A percentile compares a stretch with the other conserved stretches of the same genome.
phyloP scores from a whole-genome alignment of 2,329 filamentous ascomycete genomes.

The Fusarium succisae region DNA sequence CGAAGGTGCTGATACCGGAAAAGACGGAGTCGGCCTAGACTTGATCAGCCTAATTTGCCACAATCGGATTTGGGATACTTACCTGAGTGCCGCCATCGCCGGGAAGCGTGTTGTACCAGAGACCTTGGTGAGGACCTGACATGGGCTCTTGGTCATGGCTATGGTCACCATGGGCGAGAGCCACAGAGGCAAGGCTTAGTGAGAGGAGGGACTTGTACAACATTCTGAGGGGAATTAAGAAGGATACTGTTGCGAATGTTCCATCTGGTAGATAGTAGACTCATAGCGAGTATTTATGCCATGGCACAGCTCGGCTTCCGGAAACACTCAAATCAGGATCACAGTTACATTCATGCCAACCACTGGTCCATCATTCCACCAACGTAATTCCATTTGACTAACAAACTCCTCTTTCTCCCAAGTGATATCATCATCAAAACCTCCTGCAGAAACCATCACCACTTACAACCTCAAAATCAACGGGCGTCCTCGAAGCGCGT shows the following conservation, averaged over 20 bases:
- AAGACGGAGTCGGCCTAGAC: conserved; percentile 84
- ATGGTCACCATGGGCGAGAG: conserved; percentile 64
- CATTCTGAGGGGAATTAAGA: conserved; percentile 32
- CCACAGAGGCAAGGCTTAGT: conserved; percentile 59
- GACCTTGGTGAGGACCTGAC: conserved; percentile 73
- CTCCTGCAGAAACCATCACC: not conserved
- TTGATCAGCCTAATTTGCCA: not conserved
- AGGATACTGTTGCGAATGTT: not conserved
- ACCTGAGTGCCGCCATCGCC: conserved; percentile 88
- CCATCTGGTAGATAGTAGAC: fast-evolving
- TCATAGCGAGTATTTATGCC: conserved; percentile 4
- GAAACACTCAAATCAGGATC: not conserved
- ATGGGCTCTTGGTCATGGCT: conserved; percentile 67
- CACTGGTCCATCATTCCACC: too few relatives aligned
- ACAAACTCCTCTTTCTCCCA: not conserved
- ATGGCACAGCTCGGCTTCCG: fast-evolving
- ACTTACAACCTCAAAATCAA: not conserved
- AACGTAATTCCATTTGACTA: not conserved
- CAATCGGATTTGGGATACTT: fast-evolving
- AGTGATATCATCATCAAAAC: fast-evolving
- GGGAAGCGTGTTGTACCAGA: conserved; percentile 87
- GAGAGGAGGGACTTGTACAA: conserved; percentile 44
- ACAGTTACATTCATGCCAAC: not conserved
- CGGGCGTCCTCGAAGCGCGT: conserved; percentile 26
- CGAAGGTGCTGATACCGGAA: conserved; percentile 88